These are phyloP conservation scores for Yarrowia alimentaria DNA, from an alignment of 805 yeast species.

Conservation along the genomic window DNA sequence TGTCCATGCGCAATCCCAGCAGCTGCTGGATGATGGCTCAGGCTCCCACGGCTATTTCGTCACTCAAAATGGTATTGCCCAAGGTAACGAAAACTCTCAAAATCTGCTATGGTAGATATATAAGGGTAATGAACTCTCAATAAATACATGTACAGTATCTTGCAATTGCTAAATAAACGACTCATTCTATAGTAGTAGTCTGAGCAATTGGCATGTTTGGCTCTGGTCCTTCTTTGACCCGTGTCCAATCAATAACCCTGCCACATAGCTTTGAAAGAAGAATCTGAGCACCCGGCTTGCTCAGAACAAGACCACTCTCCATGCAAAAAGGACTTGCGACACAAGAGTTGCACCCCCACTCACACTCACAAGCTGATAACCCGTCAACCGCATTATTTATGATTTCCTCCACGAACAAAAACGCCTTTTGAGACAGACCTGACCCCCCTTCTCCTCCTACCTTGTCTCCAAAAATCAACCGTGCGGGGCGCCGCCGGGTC, in stretches of 20 bases:
- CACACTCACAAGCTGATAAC: conserved; percentile 58
- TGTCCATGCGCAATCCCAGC: conserved; percentile 13
- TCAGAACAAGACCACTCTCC: conserved; percentile 76
- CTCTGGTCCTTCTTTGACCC: conserved; percentile 42
- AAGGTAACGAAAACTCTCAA: conserved; percentile 15
- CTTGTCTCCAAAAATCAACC: conserved; percentile 79
- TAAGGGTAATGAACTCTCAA: neutral
- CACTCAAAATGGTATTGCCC: conserved; percentile 19
- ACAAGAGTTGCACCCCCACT: conserved; percentile 75
- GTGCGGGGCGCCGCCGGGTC: conserved; percentile 74
- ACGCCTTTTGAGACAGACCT: conserved; percentile 77
- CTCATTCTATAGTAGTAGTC: neutral
- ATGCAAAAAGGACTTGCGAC: conserved; percentile 80
- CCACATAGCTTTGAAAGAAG: conserved; percentile 65
- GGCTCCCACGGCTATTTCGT: conserved; percentile 29
- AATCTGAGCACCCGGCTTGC: conserved; percentile 80
- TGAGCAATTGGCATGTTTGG: conserved; percentile 33
- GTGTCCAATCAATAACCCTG: conserved; percentile 47
- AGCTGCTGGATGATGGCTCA: conserved; percentile 22
- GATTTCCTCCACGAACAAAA: conserved; percentile 70
- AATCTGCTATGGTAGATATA: conserved; percentile 5
- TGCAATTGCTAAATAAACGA: neutral
- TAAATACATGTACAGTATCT: neutral
- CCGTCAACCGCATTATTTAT: conserved; percentile 49
- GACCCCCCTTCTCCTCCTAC: conserved; percentile 78